Percentiles rank a stretch among this genome's conserved stretches.
These are phyloP conservation scores for Aspergillus oerlinghausenensis DNA, from an alignment of 2,329 filamentous ascomycete species.

Conservation along the genomic window DNA sequence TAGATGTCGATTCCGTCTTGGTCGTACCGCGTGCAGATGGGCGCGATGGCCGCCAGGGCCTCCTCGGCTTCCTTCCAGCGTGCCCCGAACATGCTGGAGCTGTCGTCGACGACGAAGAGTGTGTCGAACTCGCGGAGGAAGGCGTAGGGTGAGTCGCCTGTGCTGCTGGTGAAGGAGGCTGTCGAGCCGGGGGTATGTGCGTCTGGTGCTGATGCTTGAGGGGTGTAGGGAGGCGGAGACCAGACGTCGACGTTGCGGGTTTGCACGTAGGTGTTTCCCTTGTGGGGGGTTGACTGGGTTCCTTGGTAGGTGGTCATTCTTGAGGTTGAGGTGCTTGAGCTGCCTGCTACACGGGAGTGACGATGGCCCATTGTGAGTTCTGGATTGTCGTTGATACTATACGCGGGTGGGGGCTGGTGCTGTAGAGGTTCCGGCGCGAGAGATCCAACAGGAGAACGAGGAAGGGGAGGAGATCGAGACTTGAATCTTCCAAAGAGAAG, in stretches of 20 bases:
- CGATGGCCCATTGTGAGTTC: slow-evolving; percentile 3
- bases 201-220: slow-evolving; percentile 19
- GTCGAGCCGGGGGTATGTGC: background rate
- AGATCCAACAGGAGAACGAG: background rate
- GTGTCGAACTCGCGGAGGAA: slow-evolving; percentile 82
- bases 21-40: slow-evolving; percentile 76
- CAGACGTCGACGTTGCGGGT: slow-evolving; percentile 6
- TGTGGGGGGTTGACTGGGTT: background rate
- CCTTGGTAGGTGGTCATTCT: background rate
- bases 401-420: background rate
- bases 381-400: background rate
- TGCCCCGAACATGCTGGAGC: slow-evolving; percentile 74
- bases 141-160: slow-evolving; percentile 61
- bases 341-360: background rate
- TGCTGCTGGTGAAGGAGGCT: slow-evolving; percentile 26
- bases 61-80: slow-evolving; percentile 70
- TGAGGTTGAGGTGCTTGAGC: background rate
- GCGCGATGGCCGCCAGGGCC: slow-evolving; percentile 69
- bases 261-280: background rate
- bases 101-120: slow-evolving; percentile 86
- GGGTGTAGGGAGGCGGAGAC: slow-evolving; percentile 17
- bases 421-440: background rate
- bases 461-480: background rate
- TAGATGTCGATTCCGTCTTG: slow-evolving; percentile 83
- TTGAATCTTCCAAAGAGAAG: background rate